Percentiles rank a stretch among this genome's conserved stretches.
Evolutionary conservation across 2,329 filamentous ascomycete genomes (phyloP).

Genomic region (Fusarium foetens): DNA sequence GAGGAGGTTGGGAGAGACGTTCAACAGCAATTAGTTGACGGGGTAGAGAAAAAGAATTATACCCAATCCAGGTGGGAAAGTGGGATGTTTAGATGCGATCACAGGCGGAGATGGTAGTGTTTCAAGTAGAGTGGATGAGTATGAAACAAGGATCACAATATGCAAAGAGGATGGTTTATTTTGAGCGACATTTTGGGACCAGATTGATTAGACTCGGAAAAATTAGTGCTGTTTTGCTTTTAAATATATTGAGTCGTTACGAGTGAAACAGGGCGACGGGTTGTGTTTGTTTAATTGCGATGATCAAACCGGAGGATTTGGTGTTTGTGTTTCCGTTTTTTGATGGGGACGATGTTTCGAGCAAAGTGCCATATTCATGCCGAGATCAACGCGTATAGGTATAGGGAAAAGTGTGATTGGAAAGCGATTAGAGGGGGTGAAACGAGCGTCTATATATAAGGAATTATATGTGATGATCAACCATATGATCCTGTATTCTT

Average conservation of each 20-base stretch:
- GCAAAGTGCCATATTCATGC: conserved; percentile 22
- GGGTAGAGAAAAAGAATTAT: background rate
- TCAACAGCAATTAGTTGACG: background rate
- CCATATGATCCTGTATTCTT: background rate
- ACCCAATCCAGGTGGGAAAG: background rate
- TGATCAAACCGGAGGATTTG: conserved; percentile 16
- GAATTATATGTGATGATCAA: background rate
- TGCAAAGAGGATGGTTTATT: background rate
- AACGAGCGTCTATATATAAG: background rate
- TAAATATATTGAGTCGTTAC: background rate
- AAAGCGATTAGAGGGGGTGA: background rate
- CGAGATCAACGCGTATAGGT: background rate
- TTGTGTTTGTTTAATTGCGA: conserved; percentile 23
- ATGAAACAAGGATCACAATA: conserved; percentile 24
- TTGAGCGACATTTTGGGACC: background rate
- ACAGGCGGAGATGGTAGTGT: conserved; percentile 32
- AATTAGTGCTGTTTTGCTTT: background rate
- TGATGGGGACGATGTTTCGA: conserved; percentile 17
- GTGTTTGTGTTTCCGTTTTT: conserved; percentile 25
- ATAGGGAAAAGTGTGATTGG: background rate
- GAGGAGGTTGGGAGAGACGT: background rate
- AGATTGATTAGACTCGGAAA: background rate
- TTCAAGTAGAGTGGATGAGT: conserved; percentile 39
- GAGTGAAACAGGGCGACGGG: background rate
- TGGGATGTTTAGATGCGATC: conserved; percentile 19